phyloP scores from a whole-genome alignment of 1,139 yeast genomes.

The Candida frijolesensis region DNA sequence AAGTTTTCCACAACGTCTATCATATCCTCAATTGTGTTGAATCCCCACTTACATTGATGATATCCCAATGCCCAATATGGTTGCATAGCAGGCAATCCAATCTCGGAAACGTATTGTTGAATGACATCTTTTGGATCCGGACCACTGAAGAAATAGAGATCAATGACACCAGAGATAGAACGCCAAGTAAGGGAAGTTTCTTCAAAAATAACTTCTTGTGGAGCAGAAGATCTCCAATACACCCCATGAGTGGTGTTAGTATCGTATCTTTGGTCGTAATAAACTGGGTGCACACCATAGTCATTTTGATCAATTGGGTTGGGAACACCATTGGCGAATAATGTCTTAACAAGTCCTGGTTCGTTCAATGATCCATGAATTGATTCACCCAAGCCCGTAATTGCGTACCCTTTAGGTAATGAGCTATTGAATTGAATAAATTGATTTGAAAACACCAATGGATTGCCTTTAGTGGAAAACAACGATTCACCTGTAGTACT shows the following conservation, averaged over 20 bases:
- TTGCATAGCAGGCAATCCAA: conserved; percentile 25
- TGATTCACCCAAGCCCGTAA: conserved; percentile 35
- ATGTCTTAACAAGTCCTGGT: conserved; percentile 30
- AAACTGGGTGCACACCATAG: conserved; percentile 27
- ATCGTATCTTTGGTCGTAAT: conserved; percentile 23
- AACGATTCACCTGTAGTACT: conserved; percentile 25
- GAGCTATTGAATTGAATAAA: conserved; percentile 31
- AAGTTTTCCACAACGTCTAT: conserved; percentile 22
- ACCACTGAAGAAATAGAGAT: conserved; percentile 35
- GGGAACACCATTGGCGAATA: conserved; percentile 24
- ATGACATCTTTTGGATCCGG: conserved; percentile 32
- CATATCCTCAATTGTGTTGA: conserved; percentile 20
- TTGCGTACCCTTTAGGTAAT: conserved; percentile 27
- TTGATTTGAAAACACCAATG: conserved; percentile 34
- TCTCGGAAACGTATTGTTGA: conserved; percentile 26
- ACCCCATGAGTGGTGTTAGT: conserved; percentile 25
- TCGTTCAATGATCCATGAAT: conserved; percentile 28
- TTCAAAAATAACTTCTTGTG: conserved; percentile 24
- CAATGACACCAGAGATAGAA: conserved; percentile 29
- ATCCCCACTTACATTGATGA: conserved; percentile 29
- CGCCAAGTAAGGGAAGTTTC: conserved; percentile 28
- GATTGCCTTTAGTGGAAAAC: conserved; percentile 24
- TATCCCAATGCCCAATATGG: conserved; percentile 29
- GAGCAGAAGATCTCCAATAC: conserved; percentile 26
- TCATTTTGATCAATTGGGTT: conserved; percentile 27